These are phyloP conservation scores for Ogataea dorogensis DNA, from an alignment of 805 yeast genomes.

Conservation along the genomic window DNA sequence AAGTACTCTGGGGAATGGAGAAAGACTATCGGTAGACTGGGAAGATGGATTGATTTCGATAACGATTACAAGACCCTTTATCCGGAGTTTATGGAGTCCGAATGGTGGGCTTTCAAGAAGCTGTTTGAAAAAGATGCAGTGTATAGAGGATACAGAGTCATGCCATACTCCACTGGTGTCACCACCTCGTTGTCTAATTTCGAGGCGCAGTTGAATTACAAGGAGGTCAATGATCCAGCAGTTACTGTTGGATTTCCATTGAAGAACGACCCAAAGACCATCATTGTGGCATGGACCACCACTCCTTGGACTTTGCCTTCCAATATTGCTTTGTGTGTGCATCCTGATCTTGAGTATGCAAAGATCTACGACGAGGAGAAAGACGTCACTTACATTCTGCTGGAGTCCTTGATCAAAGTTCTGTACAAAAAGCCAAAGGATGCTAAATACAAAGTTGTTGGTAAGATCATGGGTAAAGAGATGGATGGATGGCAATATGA, in stretches of 20 bases:
- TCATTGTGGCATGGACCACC: conserved; percentile 97
- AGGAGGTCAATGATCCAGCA: conserved; percentile 96
- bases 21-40: conserved; percentile 86
- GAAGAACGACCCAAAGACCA: conserved; percentile 74
- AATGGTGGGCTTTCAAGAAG: conserved; percentile 98
- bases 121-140: conserved; percentile 82
- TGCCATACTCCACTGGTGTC: conserved; percentile 98
- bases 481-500: conserved; percentile 75
- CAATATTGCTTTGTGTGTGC: conserved; percentile 86
- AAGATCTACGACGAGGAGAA: conserved; percentile 89
- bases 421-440: conserved; percentile 92
- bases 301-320: conserved; percentile 99
- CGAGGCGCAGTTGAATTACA: conserved; percentile 98
- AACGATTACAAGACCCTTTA: conserved; percentile 96
- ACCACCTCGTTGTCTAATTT: conserved; percentile 96
- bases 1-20: conserved; percentile 96
- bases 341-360: conserved; percentile 87
- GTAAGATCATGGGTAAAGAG: conserved; percentile 74
- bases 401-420: conserved; percentile 79
- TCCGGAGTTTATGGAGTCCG: conserved; percentile 96
- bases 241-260: conserved; percentile 88
- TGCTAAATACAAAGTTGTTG: conserved; percentile 83
- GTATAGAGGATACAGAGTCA: conserved; percentile 92
- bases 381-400: conserved; percentile 74
- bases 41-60: conserved; percentile 99